phyloP scores from a whole-genome alignment of 2,329 filamentous ascomycete genomes.

The Fusarium subtropicale region DNA sequence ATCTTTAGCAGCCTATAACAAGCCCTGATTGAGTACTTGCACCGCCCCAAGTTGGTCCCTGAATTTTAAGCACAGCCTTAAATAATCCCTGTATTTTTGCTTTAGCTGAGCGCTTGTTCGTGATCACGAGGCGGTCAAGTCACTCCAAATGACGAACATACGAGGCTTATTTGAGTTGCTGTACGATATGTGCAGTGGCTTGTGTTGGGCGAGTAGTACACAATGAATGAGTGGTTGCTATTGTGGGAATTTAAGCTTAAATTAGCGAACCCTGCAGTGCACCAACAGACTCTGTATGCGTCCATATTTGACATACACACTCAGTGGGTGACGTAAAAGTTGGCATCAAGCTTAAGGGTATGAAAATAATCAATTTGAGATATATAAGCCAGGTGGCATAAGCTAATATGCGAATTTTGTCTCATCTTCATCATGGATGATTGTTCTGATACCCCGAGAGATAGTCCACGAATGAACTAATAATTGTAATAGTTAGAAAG shows the following conservation, averaged over 20 bases:
- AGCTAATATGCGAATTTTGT: no score
- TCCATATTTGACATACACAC: no score
- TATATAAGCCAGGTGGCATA: background rate
- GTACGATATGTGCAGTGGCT: background rate
- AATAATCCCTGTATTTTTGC: slow-evolving; percentile 1
- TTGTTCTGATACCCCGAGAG: no score
- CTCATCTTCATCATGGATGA: no score
- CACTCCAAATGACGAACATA: background rate
- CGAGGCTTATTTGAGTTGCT: background rate
- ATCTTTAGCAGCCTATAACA: slow-evolving; percentile 1
- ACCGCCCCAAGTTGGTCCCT: slow-evolving; percentile 20
- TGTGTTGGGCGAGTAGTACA: no score
- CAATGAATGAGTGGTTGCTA: background rate
- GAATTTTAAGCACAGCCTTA: slow-evolving; percentile 12
- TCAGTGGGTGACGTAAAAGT: background rate
- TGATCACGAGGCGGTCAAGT: slow-evolving; percentile 1
- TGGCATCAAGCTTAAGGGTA: no score
- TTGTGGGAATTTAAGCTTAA: background rate
- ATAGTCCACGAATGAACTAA: no score
- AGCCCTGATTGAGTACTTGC: background rate
- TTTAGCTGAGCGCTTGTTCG: background rate
- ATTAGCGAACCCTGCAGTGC: background rate
- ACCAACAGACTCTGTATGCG: no score
- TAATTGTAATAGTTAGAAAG: no score
- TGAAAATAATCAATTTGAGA: background rate